A percentile compares a stretch with the other conserved stretches of the same genome.
Conservation (phyloP, 2,329 filamentous ascomycete genomes). For the Fusarium nodosum region DNA sequence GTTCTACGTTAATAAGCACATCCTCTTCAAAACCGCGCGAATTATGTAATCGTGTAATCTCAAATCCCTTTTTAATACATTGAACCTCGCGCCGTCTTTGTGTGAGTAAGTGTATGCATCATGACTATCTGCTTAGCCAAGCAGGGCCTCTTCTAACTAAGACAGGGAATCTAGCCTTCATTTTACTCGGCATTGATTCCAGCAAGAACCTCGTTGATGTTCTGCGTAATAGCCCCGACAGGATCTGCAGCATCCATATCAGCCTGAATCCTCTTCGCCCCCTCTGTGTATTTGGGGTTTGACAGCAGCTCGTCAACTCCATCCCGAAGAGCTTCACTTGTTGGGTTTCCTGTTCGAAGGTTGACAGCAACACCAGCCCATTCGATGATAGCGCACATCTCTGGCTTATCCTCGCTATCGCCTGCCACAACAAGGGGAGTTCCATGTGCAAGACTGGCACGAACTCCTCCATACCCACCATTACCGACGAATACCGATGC, state of each 20-base stretch:
- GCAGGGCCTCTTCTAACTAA: background rate
- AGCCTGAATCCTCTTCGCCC: background rate
- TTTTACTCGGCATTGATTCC: background rate
- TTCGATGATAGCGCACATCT: conserved; percentile 13
- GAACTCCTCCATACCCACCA: conserved; percentile 18
- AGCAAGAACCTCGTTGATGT: conserved; percentile 5
- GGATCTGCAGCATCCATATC: conserved; percentile 13
- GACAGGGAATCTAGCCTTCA: background rate
- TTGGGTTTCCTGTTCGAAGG: conserved; percentile 4
- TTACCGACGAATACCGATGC: conserved; percentile 6
- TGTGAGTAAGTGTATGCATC: too few species aligned
- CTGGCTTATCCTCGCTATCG: conserved; percentile 13
- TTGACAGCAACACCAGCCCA: conserved; percentile 16
- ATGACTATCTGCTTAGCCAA: too few species aligned
- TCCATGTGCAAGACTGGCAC: conserved; percentile 8
- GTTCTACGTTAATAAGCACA: too few species aligned
- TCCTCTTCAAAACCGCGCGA: too few species aligned
- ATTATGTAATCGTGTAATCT: background rate
- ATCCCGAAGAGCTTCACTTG: conserved; percentile 6
- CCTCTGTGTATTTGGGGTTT: background rate
- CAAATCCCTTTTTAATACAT: background rate
- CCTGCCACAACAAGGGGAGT: conserved; percentile 14
- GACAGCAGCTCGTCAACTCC: conserved; percentile 4
- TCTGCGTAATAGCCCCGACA: background rate
- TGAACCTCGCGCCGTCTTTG: too few species aligned